Evolutionary conservation across 805 yeast genomes (phyloP), one percentile per base, ranked within the genome.

Genomic region (Cyberlindnera nakhonratchasimensis): DNA sequence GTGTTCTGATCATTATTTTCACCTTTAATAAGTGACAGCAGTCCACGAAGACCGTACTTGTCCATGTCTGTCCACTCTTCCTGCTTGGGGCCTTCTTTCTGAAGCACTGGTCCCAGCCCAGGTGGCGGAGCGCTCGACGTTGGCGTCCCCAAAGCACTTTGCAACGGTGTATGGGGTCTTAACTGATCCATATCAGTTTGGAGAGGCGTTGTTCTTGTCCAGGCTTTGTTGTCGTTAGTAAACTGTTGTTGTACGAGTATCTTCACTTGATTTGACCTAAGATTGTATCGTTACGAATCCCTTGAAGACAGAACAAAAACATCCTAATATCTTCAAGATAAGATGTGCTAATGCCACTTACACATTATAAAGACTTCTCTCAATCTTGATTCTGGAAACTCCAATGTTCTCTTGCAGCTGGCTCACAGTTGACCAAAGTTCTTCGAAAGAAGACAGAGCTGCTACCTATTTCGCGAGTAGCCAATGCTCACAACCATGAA

Each of bases 41-140:
- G 64, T 0, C 89, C 90, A 42, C 73, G 71, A 42, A 88, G 62
- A 1, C 95, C 95, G 60, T 71, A 87, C 54, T 68, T 73, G 42
- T 76, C 82, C 65, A 78, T 70, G 22, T 77, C 83, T 5, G 60
- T 56, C 35, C 54, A 38, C 17, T 54, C 53, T 13, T 38, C 43
- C 23, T 39, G 32, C 5, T 34, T 18, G 13, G 17, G 17, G 18
- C 12, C 16, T 8, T 34, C 30, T 11, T 34, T 17, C 16, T 33
- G 16, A 23, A 25, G 24, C 34, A 31, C 29, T 17, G 40, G 40
- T 2, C 30, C 40, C 17, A 39, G 37, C 12, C 40, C 36, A 3
- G 43, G 34, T 18, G 36, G 41, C 5, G 46, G 42, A 17, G 37
- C 39, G 6, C 16, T 31, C 16, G 32, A 9, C 12, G 43, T 16